Evolutionary conservation across 2,329 filamentous ascomycete genomes (phyloP).

Genomic region (Aspergillus nomiae): DNA sequence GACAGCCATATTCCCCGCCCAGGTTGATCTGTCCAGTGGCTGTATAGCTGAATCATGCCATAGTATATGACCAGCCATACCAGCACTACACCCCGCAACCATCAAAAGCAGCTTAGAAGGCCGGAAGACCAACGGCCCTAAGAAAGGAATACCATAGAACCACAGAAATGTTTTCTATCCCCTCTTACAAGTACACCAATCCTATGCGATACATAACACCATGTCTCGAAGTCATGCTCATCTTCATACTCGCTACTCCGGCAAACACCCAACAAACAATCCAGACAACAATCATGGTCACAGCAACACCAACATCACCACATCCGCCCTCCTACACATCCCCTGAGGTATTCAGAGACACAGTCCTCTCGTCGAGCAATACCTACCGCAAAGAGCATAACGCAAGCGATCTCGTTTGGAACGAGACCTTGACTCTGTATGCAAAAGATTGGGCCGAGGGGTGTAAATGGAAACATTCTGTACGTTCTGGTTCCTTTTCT

Average conservation of each 20-base stretch:
- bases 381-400: conserved; percentile 65
- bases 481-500: conserved; percentile 12
- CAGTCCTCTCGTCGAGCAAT: conserved; percentile 69
- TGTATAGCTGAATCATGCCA: not conserved
- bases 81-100: not conserved
- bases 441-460: conserved; percentile 54
- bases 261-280: conserved; percentile 16
- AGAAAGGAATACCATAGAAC: not conserved
- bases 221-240: conserved; percentile 5
- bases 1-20: not conserved
- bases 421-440: conserved; percentile 61
- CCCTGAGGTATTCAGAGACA: conserved; percentile 45
- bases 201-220: not conserved
- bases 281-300: conserved; percentile 24
- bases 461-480: conserved; percentile 48
- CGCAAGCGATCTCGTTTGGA: conserved; percentile 63
- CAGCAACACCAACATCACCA: conserved; percentile 29
- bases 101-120: not conserved
- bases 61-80: not conserved
- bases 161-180: not conserved
- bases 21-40: not conserved
- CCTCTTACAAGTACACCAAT: not conserved
- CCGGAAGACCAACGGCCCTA: not conserved
- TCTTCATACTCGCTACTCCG: conserved; percentile 1
- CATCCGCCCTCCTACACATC: conserved; percentile 46